phyloP scores from a whole-genome alignment of 768 basidiomycete species.

The Saitozyma podzolica region DNA sequence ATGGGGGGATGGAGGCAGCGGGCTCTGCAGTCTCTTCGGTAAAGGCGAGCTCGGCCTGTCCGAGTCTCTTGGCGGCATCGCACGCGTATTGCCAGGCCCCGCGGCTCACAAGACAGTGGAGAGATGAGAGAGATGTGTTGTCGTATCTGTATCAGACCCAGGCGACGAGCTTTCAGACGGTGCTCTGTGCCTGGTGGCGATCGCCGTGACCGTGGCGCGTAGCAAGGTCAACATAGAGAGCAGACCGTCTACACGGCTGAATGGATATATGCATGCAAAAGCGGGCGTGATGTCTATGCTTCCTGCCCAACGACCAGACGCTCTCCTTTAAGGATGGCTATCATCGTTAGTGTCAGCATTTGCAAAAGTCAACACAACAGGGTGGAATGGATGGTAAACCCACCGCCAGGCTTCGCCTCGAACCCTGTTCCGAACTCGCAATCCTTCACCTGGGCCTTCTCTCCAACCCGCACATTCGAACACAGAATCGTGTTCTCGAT shows the following conservation, averaged over 20 bases:
- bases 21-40: too few species aligned
- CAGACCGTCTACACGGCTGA: background rate
- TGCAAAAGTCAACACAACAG: background rate
- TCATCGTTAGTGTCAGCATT: conserved; percentile 1
- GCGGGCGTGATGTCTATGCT: conserved; percentile 9
- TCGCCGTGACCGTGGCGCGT: too few species aligned
- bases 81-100: too few species aligned
- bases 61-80: background rate
- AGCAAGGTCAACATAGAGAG: background rate
- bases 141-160: too few species aligned
- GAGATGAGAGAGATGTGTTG: background rate
- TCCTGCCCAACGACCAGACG: conserved; percentile 42
- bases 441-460: conserved; percentile 51
- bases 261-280: too few species aligned
- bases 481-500: conserved; percentile 53
- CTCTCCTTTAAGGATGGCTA: conserved; percentile 42
- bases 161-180: too few species aligned
- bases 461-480: conserved; percentile 50
- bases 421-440: conserved; percentile 54
- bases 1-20: conserved; percentile 22
- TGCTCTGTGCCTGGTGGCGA: too few species aligned
- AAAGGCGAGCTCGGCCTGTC: background rate
- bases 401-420: conserved; percentile 46
- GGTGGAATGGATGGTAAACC: conserved; percentile 11
- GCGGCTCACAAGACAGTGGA: background rate